Conservation (phyloP, 2,329 filamentous ascomycete species). For the Phoma herbarum region DNA sequence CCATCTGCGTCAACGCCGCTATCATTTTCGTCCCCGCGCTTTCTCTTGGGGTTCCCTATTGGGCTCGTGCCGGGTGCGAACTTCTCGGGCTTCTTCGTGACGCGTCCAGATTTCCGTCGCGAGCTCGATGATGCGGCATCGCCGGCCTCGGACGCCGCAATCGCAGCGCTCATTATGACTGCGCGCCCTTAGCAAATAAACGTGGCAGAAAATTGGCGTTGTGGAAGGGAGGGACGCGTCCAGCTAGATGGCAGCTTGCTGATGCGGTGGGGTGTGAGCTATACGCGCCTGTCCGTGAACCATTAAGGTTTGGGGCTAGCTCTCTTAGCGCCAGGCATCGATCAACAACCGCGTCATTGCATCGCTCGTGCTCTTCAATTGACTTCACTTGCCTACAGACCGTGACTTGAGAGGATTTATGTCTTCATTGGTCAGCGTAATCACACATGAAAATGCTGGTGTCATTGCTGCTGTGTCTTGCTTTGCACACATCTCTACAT, state of each 20-base stretch:
- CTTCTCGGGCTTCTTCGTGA: slow-evolving; percentile 49
- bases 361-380: slow-evolving; percentile 4
- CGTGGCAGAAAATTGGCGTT: slow-evolving; percentile 14
- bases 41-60: slow-evolving; percentile 46
- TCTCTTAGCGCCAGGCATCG: slow-evolving; percentile 7
- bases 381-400: background rate
- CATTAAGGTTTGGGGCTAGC: slow-evolving; percentile 17
- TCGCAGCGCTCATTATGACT: slow-evolving; percentile 44
- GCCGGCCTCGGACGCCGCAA: slow-evolving; percentile 35
- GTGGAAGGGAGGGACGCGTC: slow-evolving; percentile 17
- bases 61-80: slow-evolving; percentile 44
- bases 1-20: slow-evolving; percentile 43
- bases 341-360: slow-evolving; percentile 20
- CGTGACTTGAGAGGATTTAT: background rate
- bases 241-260: slow-evolving; percentile 33
- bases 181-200: slow-evolving; percentile 26
- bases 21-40: slow-evolving; percentile 44
- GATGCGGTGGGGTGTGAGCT: slow-evolving; percentile 33
- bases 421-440: no score
- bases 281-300: slow-evolving; percentile 19
- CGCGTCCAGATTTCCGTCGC: slow-evolving; percentile 54
- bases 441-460: no score
- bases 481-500: no score
- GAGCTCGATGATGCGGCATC: slow-evolving; percentile 40
- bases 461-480: no score